These are phyloP conservation scores for Torulaspora delbrueckii DNA, from an alignment of 805 yeast species.

Conservation along the genomic window DNA sequence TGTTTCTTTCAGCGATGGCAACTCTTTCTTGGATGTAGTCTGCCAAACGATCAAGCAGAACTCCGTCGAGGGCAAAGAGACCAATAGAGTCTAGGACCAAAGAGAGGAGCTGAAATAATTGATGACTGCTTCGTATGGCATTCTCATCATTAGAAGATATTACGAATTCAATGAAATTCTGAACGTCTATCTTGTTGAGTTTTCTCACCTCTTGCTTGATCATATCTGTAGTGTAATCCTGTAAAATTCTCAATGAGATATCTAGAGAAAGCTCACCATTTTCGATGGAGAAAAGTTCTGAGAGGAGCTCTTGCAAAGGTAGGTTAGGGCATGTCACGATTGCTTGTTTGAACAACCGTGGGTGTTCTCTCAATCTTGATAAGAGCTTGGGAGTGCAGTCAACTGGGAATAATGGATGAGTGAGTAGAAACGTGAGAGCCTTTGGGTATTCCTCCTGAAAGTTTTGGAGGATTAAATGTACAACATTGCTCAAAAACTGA, in stretches of 20 bases:
- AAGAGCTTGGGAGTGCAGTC: constrained; percentile 53
- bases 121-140: constrained; percentile 16
- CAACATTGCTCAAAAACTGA: constrained; percentile 45
- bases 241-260: constrained; percentile 58
- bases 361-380: constrained; percentile 45
- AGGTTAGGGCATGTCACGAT: constrained; percentile 72
- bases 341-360: constrained; percentile 74
- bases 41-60: constrained; percentile 22
- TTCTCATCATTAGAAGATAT: constrained; percentile 23
- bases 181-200: constrained; percentile 31
- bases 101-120: constrained; percentile 31
- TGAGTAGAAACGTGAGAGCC: constrained; percentile 66
- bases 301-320: constrained; percentile 56
- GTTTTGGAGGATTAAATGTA: constrained; percentile 39
- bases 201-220: constrained; percentile 46
- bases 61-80: constrained; percentile 31
- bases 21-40: constrained; percentile 27
- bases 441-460: constrained; percentile 42
- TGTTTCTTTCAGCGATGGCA: constrained; percentile 27
- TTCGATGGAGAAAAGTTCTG: constrained; percentile 51
- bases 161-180: constrained; percentile 34
- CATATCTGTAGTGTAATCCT: constrained; percentile 56
- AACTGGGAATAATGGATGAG: constrained; percentile 82
- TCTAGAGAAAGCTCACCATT: constrained; percentile 65
- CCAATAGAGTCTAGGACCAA: constrained; percentile 36